These are phyloP conservation scores for Fonsecaea nubica DNA, from an alignment of 2,329 filamentous ascomycete species.

Conservation along the genomic window DNA sequence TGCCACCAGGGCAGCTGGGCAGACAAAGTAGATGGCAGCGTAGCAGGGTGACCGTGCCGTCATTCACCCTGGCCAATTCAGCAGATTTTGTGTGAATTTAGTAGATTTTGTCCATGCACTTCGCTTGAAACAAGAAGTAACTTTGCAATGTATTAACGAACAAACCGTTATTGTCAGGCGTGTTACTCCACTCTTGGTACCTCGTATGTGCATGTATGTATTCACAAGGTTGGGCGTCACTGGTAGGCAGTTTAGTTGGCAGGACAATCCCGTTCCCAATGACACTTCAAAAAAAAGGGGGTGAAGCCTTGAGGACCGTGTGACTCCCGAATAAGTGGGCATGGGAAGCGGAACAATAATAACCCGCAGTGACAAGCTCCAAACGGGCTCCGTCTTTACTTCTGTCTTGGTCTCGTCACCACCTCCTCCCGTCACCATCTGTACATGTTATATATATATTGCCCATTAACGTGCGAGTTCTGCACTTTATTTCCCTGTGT, in stretches of 20 bases:
- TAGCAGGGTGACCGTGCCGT: neutral
- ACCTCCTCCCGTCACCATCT: neutral
- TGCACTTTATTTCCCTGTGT: neutral
- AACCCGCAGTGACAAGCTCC: neutral
- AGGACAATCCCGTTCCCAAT: neutral
- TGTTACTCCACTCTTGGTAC: neutral
- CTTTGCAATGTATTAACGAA: neutral
- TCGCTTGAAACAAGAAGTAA: neutral
- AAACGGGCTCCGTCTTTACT: neutral
- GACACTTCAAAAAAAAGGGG: neutral
- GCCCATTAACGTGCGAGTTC: neutral
- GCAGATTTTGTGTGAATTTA: neutral
- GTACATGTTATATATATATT: neutral
- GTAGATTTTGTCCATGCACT: neutral
- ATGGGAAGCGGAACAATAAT: neutral
- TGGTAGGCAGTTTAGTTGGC: neutral
- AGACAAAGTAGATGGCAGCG: slow-evolving; percentile 9
- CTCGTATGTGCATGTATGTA: too few species aligned
- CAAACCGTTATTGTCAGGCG: neutral
- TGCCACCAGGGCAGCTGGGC: slow-evolving; percentile 23
- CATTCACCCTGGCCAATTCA: neutral
- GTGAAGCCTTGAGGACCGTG: neutral
- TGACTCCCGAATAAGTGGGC: neutral
- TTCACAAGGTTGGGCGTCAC: neutral
- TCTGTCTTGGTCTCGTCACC: neutral